Conservation (phyloP, 2,329 filamentous ascomycete species). For the Neurospora sp. region DNA sequence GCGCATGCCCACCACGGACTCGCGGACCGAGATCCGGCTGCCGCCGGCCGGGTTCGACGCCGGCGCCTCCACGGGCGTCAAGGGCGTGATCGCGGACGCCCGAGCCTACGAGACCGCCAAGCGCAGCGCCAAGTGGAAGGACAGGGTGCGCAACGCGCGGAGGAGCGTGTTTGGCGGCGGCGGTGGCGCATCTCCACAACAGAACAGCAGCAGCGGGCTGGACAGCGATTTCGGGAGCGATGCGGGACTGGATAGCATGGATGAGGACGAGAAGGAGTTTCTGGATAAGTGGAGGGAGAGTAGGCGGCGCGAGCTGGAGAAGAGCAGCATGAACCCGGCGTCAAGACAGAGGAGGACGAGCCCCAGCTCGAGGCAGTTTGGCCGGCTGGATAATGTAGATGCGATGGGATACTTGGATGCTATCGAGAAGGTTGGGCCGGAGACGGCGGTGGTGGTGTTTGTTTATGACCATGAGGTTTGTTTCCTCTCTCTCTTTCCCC, state of each 20-base stretch:
- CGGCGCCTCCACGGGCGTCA: slow-evolving; percentile 68
- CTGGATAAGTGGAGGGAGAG: slow-evolving; percentile 77
- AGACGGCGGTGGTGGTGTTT: slow-evolving; percentile 83
- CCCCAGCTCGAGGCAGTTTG: slow-evolving; percentile 69
- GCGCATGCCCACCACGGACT: slow-evolving; percentile 49
- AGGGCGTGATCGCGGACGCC: slow-evolving; percentile 79
- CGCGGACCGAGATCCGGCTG: slow-evolving; percentile 42
- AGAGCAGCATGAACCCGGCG: slow-evolving; percentile 36
- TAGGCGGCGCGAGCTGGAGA: slow-evolving; percentile 66
- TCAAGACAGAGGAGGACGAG: slow-evolving; percentile 58
- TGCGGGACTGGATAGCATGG: slow-evolving; percentile 27
- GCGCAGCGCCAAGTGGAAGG: slow-evolving; percentile 40
- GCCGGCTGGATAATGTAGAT: slow-evolving; percentile 73
- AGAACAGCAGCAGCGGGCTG: slow-evolving; percentile 18
- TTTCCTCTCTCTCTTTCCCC: slow-evolving; percentile 6
- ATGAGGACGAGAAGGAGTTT: slow-evolving; percentile 69
- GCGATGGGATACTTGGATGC: slow-evolving; percentile 90
- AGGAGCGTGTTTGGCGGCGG: slow-evolving; percentile 44
- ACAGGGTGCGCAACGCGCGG: slow-evolving; percentile 40
- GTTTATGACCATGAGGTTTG: slow-evolving; percentile 81
- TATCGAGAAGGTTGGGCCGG: slow-evolving; percentile 75
- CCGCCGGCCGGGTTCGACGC: slow-evolving; percentile 54
- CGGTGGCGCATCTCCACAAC: slow-evolving; percentile 14
- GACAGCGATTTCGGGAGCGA: slow-evolving; percentile 23
- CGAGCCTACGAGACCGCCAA: slow-evolving; percentile 63